Evolutionary conservation across 257 asterid species (phyloP).

Genomic region (Solanum appendiculatum): DNA sequence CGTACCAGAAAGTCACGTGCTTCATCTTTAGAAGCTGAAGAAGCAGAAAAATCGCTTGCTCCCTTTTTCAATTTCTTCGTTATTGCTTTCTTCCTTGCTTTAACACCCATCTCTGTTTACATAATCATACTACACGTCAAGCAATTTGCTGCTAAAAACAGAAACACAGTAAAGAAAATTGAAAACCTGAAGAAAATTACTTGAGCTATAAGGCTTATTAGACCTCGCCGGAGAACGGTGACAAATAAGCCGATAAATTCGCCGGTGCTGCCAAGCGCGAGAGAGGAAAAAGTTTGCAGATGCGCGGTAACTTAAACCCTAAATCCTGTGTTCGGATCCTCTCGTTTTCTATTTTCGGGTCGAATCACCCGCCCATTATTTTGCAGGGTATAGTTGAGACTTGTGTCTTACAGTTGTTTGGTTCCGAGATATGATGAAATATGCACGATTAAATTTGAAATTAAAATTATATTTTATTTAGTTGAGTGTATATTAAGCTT

Average conservation of each 20-base stretch:
- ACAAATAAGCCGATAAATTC: background rate
- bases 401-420: too few species aligned
- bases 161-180: background rate
- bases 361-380: background rate
- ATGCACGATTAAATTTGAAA: too few species aligned
- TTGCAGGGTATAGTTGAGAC: too few species aligned
- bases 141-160: background rate
- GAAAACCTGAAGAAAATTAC: background rate
- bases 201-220: background rate
- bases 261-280: background rate
- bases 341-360: background rate
- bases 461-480: too few species aligned
- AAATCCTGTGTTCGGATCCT: background rate
- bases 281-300: background rate
- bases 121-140: background rate
- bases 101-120: slow-evolving; percentile 28
- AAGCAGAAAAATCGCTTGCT: slow-evolving; percentile 27
- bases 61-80: slow-evolving; percentile 39
- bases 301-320: background rate
- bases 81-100: slow-evolving; percentile 39
- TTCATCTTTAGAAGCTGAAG: slow-evolving; percentile 24
- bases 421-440: too few species aligned
- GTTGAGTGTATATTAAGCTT: too few species aligned
- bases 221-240: background rate
- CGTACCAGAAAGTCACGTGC: slow-evolving; percentile 55